Conservation (phyloP, 352 stramenopile species). For the Phytophthora meadii region DNA sequence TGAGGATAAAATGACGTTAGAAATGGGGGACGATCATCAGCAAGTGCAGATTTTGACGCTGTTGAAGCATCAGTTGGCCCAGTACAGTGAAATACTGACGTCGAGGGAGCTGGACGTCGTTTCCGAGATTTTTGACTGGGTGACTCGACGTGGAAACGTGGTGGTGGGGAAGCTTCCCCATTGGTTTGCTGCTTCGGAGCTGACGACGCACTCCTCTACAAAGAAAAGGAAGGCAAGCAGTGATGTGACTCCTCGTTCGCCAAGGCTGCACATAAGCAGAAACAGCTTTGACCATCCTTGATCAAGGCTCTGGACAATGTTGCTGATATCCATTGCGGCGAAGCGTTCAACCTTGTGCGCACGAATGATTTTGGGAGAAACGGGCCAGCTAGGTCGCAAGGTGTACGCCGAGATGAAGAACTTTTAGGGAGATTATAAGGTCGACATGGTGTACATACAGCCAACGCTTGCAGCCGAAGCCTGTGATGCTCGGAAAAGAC, state of each 20-base stretch:
- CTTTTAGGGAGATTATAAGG: conserved; percentile 68
- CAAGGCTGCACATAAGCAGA: conserved; percentile 83
- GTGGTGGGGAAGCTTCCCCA: conserved; percentile 14
- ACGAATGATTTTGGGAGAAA: conserved; percentile 89
- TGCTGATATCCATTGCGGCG: conserved; percentile 86
- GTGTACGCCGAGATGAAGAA: conserved; percentile 76
- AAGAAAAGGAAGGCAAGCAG: too few relatives aligned
- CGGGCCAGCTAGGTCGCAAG: conserved; percentile 83
- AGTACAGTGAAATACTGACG: conserved; percentile 17
- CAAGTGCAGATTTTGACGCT: conserved; percentile 29
- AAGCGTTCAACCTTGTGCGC: conserved; percentile 86
- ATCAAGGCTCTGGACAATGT: conserved; percentile 68
- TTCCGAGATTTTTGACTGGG: conserved; percentile 19
- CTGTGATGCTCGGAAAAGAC: conserved; percentile 64
- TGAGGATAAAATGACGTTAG: conserved; percentile 10
- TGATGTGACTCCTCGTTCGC: conserved; percentile 85
- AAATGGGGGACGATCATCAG: conserved; percentile 23
- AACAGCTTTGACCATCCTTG: conserved; percentile 66
- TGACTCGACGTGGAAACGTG: conserved; percentile 14
- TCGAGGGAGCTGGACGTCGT: conserved; percentile 20
- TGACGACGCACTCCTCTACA: too few relatives aligned
- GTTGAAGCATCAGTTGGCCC: conserved; percentile 24
- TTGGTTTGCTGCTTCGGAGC: conserved; percentile 26
- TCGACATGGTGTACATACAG: conserved; percentile 77
- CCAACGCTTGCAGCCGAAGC: conserved; percentile 75